Evolutionary conservation across 2,329 filamentous ascomycete species (phyloP).

Genomic region (Pseudogymnoascus pannorum): DNA sequence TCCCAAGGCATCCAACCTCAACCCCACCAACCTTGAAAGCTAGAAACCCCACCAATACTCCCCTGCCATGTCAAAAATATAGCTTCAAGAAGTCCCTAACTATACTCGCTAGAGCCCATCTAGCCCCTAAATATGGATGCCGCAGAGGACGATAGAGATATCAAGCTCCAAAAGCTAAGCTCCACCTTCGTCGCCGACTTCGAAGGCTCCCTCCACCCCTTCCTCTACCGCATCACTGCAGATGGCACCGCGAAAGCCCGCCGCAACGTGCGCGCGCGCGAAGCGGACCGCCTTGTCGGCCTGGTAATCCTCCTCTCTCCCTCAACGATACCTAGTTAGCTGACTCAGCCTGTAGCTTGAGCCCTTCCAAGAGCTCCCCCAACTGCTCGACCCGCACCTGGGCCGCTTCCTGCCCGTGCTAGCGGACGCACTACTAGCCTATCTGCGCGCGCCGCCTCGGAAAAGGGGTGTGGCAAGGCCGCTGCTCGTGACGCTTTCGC

Average conservation of each 20-base stretch:
- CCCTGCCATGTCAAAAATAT: not conserved
- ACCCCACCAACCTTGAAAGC: not conserved
- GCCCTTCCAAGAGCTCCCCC: conserved; percentile 90
- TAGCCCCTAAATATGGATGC: conserved; percentile 45
- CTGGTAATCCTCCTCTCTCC: conserved; percentile 30
- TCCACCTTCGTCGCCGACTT: conserved; percentile 52
- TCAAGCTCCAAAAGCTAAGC: conserved; percentile 55
- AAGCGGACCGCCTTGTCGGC: conserved; percentile 41
- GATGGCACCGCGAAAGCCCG: conserved; percentile 37
- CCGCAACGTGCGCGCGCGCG: conserved; percentile 42
- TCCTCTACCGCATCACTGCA: conserved; percentile 46
- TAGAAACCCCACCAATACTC: not conserved
- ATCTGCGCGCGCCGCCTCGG: conserved; percentile 40
- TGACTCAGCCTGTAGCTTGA: conserved; percentile 47
- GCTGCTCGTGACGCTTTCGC: conserved; percentile 29
- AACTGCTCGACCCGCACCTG: conserved; percentile 81
- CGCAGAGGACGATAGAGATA: conserved; percentile 51
- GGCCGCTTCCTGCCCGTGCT: conserved; percentile 67
- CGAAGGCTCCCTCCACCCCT: conserved; percentile 43
- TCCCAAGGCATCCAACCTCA: not conserved
- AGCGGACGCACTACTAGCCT: conserved; percentile 67
- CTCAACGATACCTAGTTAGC: conserved; percentile 15
- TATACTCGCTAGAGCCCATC: not conserved
- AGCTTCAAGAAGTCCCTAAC: not conserved
- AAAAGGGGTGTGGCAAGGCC: conserved; percentile 35